Evolutionary conservation across 73 alveolate species (phyloP), one percentile per base, ranked within the genome.

Genomic region (Paramecium sonneborni): DNA sequence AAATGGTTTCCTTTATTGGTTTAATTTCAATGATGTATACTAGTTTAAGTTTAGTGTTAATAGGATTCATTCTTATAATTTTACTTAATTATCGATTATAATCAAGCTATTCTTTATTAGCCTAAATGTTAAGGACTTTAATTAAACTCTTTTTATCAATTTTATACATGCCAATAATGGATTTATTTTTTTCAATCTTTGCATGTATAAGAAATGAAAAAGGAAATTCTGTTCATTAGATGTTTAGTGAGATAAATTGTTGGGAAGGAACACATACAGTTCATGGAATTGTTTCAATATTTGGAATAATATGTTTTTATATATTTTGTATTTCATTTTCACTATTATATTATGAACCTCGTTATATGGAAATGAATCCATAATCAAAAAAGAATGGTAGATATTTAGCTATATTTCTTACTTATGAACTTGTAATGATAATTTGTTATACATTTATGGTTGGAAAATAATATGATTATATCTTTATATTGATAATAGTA

Each of bases 81-180:
- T 21, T 37, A 10, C 57, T 74, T 12, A 74, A 39, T 39, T 74
- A 34, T 74, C 35, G 67, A 7, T 28, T 23, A 20, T 0, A 74
- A 10, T 21, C 56, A 4, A 18, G 68, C 18, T n/a, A 32, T 21
- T 74, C 87, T 11, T 74, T 32, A 35, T 8, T 39, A n/a, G 35
- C 11, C 2, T 38, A 74, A 21, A 11, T 74, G 12, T 74, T 74
- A 67, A 74, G 68, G 20, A 28, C 24, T 15, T 23, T 74, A 12
- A 39, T 74, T 37, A 21, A 37, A 20, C 57, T 74, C 18, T 39
- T 32, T n/a, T 37, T 74, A 37, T 37, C 56, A 23, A 39, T 74
- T 39, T 39, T 74, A 32, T 74, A 74, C 58, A 74, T 74, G 87
- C 87, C 87, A 10, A 74, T 39, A n/a, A 74, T 74, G 87, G 87